Conservation (phyloP, 768 basidiomycete species). For the Leccinum arenicola region DNA sequence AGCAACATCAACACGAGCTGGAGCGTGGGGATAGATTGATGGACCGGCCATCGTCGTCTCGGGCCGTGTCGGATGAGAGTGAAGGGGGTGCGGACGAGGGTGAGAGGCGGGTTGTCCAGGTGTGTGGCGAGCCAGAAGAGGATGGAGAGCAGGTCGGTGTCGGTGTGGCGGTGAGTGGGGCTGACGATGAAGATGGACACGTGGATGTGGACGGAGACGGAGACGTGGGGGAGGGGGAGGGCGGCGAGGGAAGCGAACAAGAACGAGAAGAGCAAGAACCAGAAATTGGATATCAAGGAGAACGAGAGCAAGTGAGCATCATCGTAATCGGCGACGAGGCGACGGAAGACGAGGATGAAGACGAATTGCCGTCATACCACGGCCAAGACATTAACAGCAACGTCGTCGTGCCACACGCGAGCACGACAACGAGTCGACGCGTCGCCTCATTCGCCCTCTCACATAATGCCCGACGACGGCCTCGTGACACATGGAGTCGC, state of each 20-base stretch:
- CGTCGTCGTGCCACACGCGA: too few relatives aligned
- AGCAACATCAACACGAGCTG: background rate
- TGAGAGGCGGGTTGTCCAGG: background rate
- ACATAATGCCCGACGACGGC: too few relatives aligned
- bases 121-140: background rate
- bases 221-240: too few relatives aligned
- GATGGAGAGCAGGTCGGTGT: slow-evolving; percentile 8
- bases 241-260: background rate
- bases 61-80: background rate
- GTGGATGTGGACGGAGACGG: background rate
- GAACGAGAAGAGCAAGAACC: background rate
- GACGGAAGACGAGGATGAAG: background rate
- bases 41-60: background rate
- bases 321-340: background rate
- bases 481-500: too few relatives aligned
- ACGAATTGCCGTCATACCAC: too few relatives aligned
- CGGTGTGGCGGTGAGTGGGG: slow-evolving; percentile 16
- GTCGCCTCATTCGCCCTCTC: too few relatives aligned
- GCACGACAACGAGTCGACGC: too few relatives aligned
- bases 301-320: background rate
- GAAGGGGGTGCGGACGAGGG: background rate
- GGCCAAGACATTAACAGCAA: too few relatives aligned
- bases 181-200: slow-evolving; percentile 7
- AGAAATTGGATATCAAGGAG: background rate
- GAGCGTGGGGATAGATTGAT: background rate